phyloP scores from a whole-genome alignment of 441 rosid genomes.

The Cnidoscolus chayamansa region DNA sequence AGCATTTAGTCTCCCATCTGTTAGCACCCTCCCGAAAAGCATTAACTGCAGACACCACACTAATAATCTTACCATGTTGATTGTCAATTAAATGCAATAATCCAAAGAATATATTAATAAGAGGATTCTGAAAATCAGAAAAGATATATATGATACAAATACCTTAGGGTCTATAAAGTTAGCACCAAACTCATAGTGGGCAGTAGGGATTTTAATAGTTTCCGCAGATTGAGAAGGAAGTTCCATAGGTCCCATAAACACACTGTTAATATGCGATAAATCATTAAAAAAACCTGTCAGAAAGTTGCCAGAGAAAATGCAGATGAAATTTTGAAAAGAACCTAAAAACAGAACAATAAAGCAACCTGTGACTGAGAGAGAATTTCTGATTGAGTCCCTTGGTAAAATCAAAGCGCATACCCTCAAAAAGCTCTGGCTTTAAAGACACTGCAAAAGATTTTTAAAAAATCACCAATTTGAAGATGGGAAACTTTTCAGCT shows the following conservation, averaged over 20 bases:
- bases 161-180: slow-evolving; percentile 80
- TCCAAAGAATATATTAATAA: background rate
- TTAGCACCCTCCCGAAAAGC: slow-evolving; percentile 88
- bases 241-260: slow-evolving; percentile 84
- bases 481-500: background rate
- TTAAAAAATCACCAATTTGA: slow-evolving; percentile 8
- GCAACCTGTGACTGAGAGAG: slow-evolving; percentile 80
- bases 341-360: background rate
- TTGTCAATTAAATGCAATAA: slow-evolving; percentile 2
- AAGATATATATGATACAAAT: background rate
- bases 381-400: slow-evolving; percentile 83
- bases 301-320: slow-evolving; percentile 10
- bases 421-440: slow-evolving; percentile 89
- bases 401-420: slow-evolving; percentile 92
- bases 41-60: slow-evolving; percentile 47
- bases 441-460: slow-evolving; percentile 70
- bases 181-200: slow-evolving; percentile 91
- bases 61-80: slow-evolving; percentile 16
- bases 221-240: slow-evolving; percentile 84
- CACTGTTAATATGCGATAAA: slow-evolving; percentile 41
- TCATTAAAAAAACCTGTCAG: slow-evolving; percentile 12
- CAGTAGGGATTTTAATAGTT: slow-evolving; percentile 76
- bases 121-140: background rate
- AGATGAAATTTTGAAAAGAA: slow-evolving; percentile 1
- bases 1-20: slow-evolving; percentile 88